These are phyloP conservation scores for Phytophthora cajani DNA, from an alignment of 352 stramenopile genomes.

Conservation along the genomic window DNA sequence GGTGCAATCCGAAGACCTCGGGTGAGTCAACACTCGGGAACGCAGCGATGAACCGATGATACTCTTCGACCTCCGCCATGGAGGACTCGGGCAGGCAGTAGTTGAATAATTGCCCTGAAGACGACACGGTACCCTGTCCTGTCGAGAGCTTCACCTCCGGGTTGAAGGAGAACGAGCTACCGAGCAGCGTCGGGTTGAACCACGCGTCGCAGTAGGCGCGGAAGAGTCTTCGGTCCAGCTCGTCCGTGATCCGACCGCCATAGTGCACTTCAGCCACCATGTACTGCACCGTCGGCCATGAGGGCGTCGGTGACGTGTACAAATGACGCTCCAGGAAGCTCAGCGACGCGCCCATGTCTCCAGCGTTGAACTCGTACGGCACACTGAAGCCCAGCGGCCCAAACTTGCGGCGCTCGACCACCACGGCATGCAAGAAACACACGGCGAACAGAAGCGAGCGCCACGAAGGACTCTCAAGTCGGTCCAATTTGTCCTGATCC, in stretches of 20 bases:
- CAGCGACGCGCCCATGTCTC: conserved; percentile 69
- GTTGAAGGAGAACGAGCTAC: conserved; percentile 73
- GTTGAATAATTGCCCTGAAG: conserved; percentile 47
- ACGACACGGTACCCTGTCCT: conserved; percentile 14
- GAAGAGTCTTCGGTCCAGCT: conserved; percentile 80
- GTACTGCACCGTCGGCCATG: conserved; percentile 81
- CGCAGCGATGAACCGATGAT: conserved; percentile 59
- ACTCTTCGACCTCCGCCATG: conserved; percentile 66
- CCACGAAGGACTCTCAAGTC: conserved; percentile 70
- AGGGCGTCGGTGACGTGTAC: conserved; percentile 59
- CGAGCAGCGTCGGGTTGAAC: conserved; percentile 70
- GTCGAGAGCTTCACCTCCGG: conserved; percentile 53
- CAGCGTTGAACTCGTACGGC: conserved; percentile 83
- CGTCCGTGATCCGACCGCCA: conserved; percentile 80
- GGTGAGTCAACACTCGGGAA: conserved; percentile 81
- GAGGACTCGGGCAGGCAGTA: conserved; percentile 60
- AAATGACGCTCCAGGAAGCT: conserved; percentile 80
- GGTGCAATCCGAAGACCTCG: conserved; percentile 83
- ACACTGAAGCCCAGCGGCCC: conserved; percentile 73
- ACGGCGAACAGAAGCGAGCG: conserved; percentile 71
- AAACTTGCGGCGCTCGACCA: conserved; percentile 82
- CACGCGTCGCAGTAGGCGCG: conserved; percentile 78
- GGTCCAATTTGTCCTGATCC: conserved; percentile 83
- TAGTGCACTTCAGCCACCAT: conserved; percentile 88
- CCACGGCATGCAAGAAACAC: conserved; percentile 83